A percentile compares a stretch with the other conserved stretches of the same genome.
phyloP scores from a whole-genome alignment of 108 stramenopile genomes.

The Cyclotella sp. region DNA sequence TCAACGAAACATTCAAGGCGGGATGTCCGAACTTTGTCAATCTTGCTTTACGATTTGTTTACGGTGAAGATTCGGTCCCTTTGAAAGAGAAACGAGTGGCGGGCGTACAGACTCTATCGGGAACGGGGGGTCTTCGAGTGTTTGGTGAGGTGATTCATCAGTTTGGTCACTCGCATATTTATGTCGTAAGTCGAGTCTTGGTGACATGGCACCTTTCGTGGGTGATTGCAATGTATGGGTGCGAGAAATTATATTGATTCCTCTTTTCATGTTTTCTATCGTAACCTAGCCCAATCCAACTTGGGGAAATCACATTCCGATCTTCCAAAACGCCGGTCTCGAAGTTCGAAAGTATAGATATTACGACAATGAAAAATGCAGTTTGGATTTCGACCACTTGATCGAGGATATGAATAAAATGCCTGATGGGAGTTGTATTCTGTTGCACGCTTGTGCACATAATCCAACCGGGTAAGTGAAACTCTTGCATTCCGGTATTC shows the following conservation, averaged over 20 bases:
- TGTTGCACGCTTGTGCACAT: slow-evolving; percentile 99
- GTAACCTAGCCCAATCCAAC: slow-evolving; percentile 87
- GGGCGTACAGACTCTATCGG: slow-evolving; percentile 96
- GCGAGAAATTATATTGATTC: neutral
- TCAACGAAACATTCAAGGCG: slow-evolving; percentile 38
- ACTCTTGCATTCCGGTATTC: neutral
- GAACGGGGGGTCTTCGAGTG: slow-evolving; percentile 97
- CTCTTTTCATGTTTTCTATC: neutral
- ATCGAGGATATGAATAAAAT: slow-evolving; percentile 87
- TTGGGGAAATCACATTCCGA: slow-evolving; percentile 99
- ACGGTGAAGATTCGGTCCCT: slow-evolving; percentile 89
- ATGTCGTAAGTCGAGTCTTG: slow-evolving; percentile 50
- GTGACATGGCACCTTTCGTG: too few species aligned
- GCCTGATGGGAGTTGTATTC: slow-evolving; percentile 85
- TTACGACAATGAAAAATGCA: slow-evolving; percentile 82
- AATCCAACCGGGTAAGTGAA: slow-evolving; percentile 90
- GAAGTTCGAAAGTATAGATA: slow-evolving; percentile 93
- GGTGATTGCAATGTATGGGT: neutral
- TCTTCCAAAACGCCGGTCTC: slow-evolving; percentile 92
- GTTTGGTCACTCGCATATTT: slow-evolving; percentile 89
- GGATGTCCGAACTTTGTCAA: slow-evolving; percentile 93
- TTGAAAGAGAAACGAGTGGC: slow-evolving; percentile 84
- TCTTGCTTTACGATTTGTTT: slow-evolving; percentile 91
- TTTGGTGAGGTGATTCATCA: slow-evolving; percentile 87
- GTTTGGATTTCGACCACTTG: slow-evolving; percentile 90